phyloP scores from a whole-genome alignment of 805 yeast species.

The Yamadazyma takamatsuzukensis region DNA sequence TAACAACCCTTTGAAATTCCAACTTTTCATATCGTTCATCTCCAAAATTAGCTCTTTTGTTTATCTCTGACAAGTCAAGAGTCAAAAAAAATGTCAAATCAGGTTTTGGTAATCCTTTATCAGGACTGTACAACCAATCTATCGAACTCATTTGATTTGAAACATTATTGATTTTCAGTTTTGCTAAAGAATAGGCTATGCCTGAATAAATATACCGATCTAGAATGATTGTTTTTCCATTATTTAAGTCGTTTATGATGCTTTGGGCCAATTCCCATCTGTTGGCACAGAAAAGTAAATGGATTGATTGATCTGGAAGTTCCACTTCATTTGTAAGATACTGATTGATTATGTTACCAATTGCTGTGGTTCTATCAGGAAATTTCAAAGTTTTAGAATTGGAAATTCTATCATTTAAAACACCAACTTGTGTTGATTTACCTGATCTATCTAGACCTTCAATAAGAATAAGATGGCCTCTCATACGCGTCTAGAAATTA shows the following conservation, averaged over 20 bases:
- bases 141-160: slow-evolving; percentile 33
- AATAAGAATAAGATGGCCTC: slow-evolving; percentile 76
- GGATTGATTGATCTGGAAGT: slow-evolving; percentile 77
- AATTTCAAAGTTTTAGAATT: slow-evolving; percentile 57
- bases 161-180: slow-evolving; percentile 31
- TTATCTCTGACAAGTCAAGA: slow-evolving; percentile 42
- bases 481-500: slow-evolving; percentile 8
- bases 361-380: slow-evolving; percentile 81
- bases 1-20: slow-evolving; percentile 73
- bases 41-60: slow-evolving; percentile 77
- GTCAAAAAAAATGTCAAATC: slow-evolving; percentile 79
- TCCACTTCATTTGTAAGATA: slow-evolving; percentile 57
- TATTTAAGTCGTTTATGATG: slow-evolving; percentile 42
- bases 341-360: slow-evolving; percentile 73
- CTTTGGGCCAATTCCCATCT: slow-evolving; percentile 76
- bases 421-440: slow-evolving; percentile 73
- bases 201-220: slow-evolving; percentile 95
- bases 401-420: slow-evolving; percentile 20
- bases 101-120: slow-evolving; percentile 80
- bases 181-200: slow-evolving; percentile 86
- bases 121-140: slow-evolving; percentile 81
- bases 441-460: slow-evolving; percentile 97
- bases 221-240: slow-evolving; percentile 61
- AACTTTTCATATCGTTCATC: slow-evolving; percentile 84
- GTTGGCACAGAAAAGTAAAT: slow-evolving; percentile 85